Evolutionary conservation across 1,284 basidiomycete genomes (phyloP).

Genomic region (Fomitiporia mediterranea): DNA sequence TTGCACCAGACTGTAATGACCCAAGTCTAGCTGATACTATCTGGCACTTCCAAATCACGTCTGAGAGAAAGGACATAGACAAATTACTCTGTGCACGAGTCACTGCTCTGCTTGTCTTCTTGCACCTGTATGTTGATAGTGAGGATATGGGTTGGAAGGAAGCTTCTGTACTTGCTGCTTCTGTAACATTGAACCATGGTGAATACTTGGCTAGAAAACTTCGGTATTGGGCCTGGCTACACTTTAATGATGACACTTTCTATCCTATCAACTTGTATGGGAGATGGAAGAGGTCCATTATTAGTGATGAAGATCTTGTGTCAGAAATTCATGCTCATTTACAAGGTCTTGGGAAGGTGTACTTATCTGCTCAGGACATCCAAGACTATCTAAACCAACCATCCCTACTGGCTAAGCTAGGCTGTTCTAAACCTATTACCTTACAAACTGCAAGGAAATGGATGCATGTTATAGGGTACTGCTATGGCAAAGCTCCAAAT

Average conservation of each 20-base stretch:
- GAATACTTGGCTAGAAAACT: not conserved
- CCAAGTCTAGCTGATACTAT: not conserved
- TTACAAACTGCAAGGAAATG: constrained; percentile 27
- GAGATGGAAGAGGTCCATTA: constrained; percentile 11
- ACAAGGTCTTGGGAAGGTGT: constrained; percentile 14
- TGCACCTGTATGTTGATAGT: not conserved
- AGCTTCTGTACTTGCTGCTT: not conserved
- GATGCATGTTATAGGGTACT: constrained; percentile 28
- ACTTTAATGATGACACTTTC: not conserved
- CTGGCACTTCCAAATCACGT: not conserved
- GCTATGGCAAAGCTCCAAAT: constrained; percentile 21
- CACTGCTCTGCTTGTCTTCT: not conserved
- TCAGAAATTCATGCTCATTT: constrained; percentile 20
- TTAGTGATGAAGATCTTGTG: constrained; percentile 25
- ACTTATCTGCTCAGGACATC: not conserved
- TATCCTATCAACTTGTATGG: not conserved
- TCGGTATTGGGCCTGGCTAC: not conserved
- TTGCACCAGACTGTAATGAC: not conserved
- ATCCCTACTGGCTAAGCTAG: not conserved
- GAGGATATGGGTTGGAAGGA: not conserved
- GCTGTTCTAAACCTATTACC: constrained; percentile 20
- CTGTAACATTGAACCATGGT: not conserved
- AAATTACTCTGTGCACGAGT: not conserved
- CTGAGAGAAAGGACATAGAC: not conserved
- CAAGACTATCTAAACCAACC: not conserved